Conservation (phyloP, 352 stramenopile species). For the Globisporangium canariense region DNA sequence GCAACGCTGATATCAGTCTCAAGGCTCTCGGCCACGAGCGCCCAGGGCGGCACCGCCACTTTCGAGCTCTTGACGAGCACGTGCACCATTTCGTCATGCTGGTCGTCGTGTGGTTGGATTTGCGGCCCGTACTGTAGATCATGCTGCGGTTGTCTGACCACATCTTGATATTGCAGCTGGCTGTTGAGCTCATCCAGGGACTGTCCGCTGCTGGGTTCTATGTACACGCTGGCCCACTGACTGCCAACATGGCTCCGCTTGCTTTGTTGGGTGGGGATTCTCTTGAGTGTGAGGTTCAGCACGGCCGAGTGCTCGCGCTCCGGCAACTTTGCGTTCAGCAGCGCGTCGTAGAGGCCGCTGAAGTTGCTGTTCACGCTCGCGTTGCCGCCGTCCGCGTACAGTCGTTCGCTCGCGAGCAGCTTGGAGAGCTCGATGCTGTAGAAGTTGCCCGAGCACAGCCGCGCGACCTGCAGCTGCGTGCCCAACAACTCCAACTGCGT, state of each 20-base stretch:
- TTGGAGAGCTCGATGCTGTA: constrained; percentile 39
- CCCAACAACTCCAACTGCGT: constrained; percentile 39
- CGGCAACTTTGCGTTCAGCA: constrained; percentile 41
- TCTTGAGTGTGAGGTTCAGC: constrained; percentile 31
- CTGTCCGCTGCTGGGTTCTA: neutral
- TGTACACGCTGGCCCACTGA: constrained; percentile 14
- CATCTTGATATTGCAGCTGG: neutral
- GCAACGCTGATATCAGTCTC: constrained; percentile 70
- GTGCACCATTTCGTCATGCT: constrained; percentile 15
- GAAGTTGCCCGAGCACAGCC: constrained; percentile 73
- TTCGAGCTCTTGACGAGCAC: constrained; percentile 60
- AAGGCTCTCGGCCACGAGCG: constrained; percentile 48
- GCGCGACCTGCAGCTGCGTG: constrained; percentile 42
- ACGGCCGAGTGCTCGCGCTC: constrained; percentile 17
- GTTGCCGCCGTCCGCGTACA: constrained; percentile 44
- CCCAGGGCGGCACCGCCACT: constrained; percentile 59
- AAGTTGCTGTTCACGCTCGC: constrained; percentile 26
- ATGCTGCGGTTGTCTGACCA: neutral
- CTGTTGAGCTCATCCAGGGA: constrained; percentile 10
- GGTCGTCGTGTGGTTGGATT: constrained; percentile 12
- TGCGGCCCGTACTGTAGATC: neutral
- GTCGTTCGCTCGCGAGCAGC: constrained; percentile 29
- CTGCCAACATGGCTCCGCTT: neutral
- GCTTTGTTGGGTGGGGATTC: constrained; percentile 3
- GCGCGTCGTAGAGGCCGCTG: constrained; percentile 42